Base-by-base conservation (phyloP, 345 rosid genomes). In the Brassica rapa region DNA sequence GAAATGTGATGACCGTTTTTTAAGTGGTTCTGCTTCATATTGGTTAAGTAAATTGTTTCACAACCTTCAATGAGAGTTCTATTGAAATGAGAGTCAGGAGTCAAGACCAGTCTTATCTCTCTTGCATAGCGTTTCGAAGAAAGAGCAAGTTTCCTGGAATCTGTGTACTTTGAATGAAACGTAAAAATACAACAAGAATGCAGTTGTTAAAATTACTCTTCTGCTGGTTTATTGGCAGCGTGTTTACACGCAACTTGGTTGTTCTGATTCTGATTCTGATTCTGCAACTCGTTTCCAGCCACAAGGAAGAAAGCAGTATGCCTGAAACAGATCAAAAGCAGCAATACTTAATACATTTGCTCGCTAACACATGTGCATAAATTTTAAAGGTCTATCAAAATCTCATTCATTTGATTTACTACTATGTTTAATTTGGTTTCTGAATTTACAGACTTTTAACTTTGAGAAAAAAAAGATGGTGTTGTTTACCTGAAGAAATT, bases 301-400 rank as follows among this genome's bases (percentile, higher is more conserved):
- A 93, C 98, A 32, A 93, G 97, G 83, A 91, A 91, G 86, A 88
- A 91, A 2, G 98, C 95, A 0, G 97, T 91, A 82, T 91, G 98
- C 87, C 98, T 91, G 86, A 66, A 70, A 75, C 15, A 64, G 1
- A 70, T 5, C 21, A 21, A 72, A 33, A 9, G 39, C 60, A 39
- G 57, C 35, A 10, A 21, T 35, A 35, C 57, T 67, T 30, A 35
- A 60, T 53, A 37, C 14, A 61, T 16, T 16, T 39, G 57, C 2
- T 74, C 3, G 24, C 37, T 55, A 53, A 68, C 12, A 61, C 11
- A 61, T 61, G 51, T 41, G 8, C 62, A 32, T 24, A 23, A 25
- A 19, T 19, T 25, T 4, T 4, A 25, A 2, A 25, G 3, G 29
- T 25, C 3, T 15, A 29, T 32, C 19, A 77, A 56, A 77, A 59